These are phyloP conservation scores for Mucor mucedo DNA, from an alignment of 371 early-diverging fungal species.

Conservation along the genomic window DNA sequence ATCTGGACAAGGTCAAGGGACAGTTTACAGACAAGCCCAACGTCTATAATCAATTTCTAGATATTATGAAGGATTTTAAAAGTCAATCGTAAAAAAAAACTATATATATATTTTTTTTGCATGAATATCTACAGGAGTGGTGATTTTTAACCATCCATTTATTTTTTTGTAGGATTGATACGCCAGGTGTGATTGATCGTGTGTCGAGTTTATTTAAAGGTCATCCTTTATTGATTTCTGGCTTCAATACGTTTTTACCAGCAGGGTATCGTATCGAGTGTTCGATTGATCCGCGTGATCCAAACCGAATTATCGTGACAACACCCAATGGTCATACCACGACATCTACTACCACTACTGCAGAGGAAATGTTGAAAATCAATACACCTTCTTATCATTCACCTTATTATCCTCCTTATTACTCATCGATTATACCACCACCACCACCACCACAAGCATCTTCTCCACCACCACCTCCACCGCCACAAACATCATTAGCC, in stretches of 20 bases:
- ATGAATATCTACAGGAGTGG: background rate
- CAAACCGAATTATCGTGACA: constrained; percentile 82
- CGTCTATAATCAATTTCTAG: constrained; percentile 96
- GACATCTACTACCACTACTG: constrained; percentile 11
- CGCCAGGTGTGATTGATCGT: constrained; percentile 97
- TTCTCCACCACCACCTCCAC: background rate
- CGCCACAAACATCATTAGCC: constrained; percentile 3
- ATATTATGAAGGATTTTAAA: constrained; percentile 99
- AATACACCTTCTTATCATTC: constrained; percentile 2
- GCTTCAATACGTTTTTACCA: constrained; percentile 99
- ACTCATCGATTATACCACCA: background rate
- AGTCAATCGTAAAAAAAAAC: constrained; percentile 73
- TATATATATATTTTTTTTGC: background rate
- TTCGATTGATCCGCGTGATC: constrained; percentile 72
- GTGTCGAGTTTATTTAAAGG: constrained; percentile 95
- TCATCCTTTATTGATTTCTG: constrained; percentile 92
- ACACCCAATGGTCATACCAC: constrained; percentile 73
- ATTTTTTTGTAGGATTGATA: constrained; percentile 80
- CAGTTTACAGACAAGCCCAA: constrained; percentile 91
- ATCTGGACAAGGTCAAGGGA: constrained; percentile 95
- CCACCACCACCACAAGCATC: background rate
- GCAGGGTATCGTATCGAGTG: constrained; percentile 95
- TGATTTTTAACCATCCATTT: background rate
- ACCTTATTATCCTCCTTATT: background rate
- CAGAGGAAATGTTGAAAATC: constrained; percentile 9